These are phyloP conservation scores for Pythium vanterpoolii DNA, from an alignment of 352 stramenopile genomes.

Conservation along the genomic window DNA sequence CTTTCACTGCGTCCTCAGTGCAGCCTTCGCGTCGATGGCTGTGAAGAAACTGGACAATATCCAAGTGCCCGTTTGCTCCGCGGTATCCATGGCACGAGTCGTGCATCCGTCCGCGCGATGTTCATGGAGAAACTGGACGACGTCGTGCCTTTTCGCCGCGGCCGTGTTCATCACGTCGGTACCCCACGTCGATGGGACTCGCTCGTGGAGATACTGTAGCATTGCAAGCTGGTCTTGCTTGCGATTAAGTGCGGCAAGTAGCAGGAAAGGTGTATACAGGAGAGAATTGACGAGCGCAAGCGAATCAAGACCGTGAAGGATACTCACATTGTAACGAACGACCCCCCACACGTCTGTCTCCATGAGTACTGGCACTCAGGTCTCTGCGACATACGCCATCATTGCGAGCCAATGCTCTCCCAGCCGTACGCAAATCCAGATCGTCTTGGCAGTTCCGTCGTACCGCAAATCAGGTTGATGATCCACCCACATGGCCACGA, in stretches of 20 bases:
- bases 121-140: constrained; percentile 1
- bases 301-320: neutral
- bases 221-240: neutral
- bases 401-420: neutral
- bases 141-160: neutral
- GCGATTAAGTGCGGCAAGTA: neutral
- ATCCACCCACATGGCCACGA: neutral
- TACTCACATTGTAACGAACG: neutral
- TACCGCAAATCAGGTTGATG: neutral
- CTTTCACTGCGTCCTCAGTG: neutral
- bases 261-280: neutral
- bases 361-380: neutral
- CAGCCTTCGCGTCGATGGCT: neutral
- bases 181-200: neutral
- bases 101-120: neutral
- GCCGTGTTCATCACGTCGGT: neutral
- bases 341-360: neutral
- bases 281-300: neutral
- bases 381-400: neutral
- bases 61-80: neutral
- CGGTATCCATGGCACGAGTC: neutral
- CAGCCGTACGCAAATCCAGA: neutral
- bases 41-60: neutral
- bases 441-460: neutral
- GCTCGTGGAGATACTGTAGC: neutral